Conservation (phyloP, 78 protist genomes). For the Creolimax fragrantissima region DNA sequence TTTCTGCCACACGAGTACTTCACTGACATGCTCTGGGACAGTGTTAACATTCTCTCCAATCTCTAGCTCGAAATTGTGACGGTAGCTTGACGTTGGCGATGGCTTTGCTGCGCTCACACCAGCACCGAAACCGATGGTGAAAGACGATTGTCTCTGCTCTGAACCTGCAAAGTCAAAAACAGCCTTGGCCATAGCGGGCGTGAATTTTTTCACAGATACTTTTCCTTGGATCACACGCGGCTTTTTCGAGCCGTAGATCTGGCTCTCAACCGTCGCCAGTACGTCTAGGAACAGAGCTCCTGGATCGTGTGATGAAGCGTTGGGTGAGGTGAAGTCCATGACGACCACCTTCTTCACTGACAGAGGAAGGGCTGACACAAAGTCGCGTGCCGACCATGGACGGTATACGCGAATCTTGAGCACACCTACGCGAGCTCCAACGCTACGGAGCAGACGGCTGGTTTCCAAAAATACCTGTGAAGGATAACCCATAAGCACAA, state of each 20-base stretch:
- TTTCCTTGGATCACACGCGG: neutral
- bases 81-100: too few relatives aligned
- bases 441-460: neutral
- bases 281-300: neutral
- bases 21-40: neutral
- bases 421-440: conserved; percentile 34
- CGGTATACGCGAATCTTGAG: conserved; percentile 43
- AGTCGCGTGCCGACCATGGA: conserved; percentile 32
- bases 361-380: conserved; percentile 41
- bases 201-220: neutral
- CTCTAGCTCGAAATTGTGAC: neutral
- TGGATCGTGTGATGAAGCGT: neutral
- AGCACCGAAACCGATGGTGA: neutral
- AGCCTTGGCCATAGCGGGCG: neutral
- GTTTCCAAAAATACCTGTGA: neutral
- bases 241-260: neutral
- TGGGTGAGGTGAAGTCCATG: conserved; percentile 22
- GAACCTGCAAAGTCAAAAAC: neutral
- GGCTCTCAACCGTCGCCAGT: neutral
- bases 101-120: neutral
- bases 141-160: neutral
- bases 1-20: neutral
- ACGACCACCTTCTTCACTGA: conserved; percentile 25
- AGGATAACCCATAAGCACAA: neutral
- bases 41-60: neutral